Conservation (phyloP, 129 eudicot species). For the Lonicera japonica region DNA sequence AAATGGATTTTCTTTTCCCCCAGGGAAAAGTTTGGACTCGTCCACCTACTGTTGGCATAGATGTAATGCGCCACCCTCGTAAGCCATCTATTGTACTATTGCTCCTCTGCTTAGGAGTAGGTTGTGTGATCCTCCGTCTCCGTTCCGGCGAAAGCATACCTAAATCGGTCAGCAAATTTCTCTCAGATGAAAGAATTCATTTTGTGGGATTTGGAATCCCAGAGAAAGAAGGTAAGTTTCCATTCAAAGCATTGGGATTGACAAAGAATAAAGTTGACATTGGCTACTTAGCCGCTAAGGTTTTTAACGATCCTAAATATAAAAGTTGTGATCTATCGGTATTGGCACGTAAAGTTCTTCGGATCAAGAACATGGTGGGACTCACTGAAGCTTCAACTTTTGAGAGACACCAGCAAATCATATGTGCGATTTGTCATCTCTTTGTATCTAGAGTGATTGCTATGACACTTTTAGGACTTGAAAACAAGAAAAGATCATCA, state of each 20-base stretch:
- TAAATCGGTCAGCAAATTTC: slow-evolving; percentile 23
- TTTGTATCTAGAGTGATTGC: slow-evolving; percentile 37
- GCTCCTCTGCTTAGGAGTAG: slow-evolving; percentile 41
- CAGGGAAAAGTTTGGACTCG: slow-evolving; percentile 31
- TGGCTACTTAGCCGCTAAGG: slow-evolving; percentile 35
- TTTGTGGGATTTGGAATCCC: slow-evolving; percentile 46
- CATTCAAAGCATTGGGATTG: slow-evolving; percentile 39
- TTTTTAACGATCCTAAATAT: slow-evolving; percentile 26
- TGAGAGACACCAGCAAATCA: slow-evolving; percentile 38
- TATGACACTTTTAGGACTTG: slow-evolving; percentile 22
- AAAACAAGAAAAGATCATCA: slow-evolving; percentile 12
- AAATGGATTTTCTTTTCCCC: slow-evolving; percentile 40
- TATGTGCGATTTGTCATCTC: slow-evolving; percentile 42
- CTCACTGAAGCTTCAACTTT: slow-evolving; percentile 35
- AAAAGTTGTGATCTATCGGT: slow-evolving; percentile 28
- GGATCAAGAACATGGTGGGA: slow-evolving; percentile 38
- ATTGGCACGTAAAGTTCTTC: slow-evolving; percentile 39
- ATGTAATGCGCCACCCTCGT: slow-evolving; percentile 51
- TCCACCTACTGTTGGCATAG: slow-evolving; percentile 46
- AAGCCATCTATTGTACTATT: slow-evolving; percentile 28
- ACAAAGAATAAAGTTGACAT: slow-evolving; percentile 26
- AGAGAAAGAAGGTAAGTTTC: slow-evolving; percentile 39
- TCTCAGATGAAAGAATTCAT: slow-evolving; percentile 31
- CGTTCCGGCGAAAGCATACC: slow-evolving; percentile 32
- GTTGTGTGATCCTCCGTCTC: slow-evolving; percentile 42